A percentile compares a stretch with the other conserved stretches of the same genome.
phyloP scores from a whole-genome alignment of 2,329 filamentous ascomycete species.

The Cladorrhinum sp. region DNA sequence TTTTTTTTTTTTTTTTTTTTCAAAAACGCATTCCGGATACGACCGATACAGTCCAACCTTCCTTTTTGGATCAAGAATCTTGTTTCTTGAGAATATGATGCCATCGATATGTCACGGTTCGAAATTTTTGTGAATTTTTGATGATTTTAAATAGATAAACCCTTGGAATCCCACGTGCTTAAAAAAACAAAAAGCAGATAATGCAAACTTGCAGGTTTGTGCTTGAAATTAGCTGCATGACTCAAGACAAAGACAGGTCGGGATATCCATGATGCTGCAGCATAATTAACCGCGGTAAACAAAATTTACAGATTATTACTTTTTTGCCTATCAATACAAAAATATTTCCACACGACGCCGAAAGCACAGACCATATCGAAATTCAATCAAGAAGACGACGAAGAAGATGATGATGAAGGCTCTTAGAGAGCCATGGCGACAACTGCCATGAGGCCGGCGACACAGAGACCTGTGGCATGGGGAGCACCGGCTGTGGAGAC shows the following conservation, averaged over 20 bases:
- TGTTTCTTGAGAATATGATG: too few species aligned
- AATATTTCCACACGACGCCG: background rate
- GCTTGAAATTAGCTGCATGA: background rate
- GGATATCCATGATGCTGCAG: background rate
- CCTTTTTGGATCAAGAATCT: too few species aligned
- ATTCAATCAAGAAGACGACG: background rate
- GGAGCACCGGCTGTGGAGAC: constrained; percentile 10
- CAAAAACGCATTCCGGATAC: too few species aligned
- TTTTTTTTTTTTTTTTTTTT: too few species aligned
- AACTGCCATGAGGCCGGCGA: constrained; percentile 15
- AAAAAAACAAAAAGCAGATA: background rate
- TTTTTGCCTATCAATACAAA: background rate
- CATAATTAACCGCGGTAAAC: background rate
- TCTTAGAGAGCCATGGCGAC: constrained; percentile 18
- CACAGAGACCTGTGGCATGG: constrained; percentile 14
- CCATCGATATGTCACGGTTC: too few species aligned
- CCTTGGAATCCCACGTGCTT: background rate
- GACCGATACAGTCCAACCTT: too few species aligned
- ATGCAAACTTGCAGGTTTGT: background rate
- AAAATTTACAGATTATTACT: background rate
- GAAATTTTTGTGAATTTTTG: too few species aligned
- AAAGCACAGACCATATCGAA: background rate
- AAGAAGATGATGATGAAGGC: background rate
- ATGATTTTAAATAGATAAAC: background rate
- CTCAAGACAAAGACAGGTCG: background rate